Conservation (phyloP, 2,329 filamentous ascomycete genomes). For the Dactylonectria estremocensis region DNA sequence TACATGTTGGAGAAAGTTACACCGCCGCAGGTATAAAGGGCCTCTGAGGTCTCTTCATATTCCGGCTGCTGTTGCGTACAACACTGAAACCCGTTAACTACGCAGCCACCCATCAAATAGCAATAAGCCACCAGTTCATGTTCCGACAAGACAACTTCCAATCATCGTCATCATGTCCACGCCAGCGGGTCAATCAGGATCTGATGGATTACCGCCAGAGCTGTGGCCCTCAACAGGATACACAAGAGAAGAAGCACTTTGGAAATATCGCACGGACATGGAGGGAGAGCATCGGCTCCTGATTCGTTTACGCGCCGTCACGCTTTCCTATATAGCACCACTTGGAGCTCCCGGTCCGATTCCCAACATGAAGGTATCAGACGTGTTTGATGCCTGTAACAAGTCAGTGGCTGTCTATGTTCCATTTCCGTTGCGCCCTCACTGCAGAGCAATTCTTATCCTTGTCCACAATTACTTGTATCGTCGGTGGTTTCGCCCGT, state of each 20-base stretch:
- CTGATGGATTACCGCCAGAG: not conserved
- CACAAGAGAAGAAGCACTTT: conserved; percentile 2
- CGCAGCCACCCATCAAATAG: no score
- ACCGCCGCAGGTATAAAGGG: no score
- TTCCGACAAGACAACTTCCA: not conserved
- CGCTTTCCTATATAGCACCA: not conserved
- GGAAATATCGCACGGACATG: not conserved
- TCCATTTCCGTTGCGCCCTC: not conserved
- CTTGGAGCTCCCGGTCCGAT: not conserved
- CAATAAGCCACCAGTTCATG: not conserved
- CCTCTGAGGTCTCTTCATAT: no score
- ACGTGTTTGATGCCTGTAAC: conserved; percentile 24
- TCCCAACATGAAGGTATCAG: not conserved
- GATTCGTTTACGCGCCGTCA: not conserved
- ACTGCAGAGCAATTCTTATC: not conserved
- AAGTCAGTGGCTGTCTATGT: conserved; percentile 26
- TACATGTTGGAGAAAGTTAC: no score
- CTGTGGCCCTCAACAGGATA: not conserved
- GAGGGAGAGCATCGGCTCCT: not conserved
- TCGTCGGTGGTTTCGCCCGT: conserved; percentile 23
- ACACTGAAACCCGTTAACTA: no score
- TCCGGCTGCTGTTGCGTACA: no score
- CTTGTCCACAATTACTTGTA: conserved; percentile 27
- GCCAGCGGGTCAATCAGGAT: not conserved
- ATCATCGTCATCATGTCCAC: not conserved